Evolutionary conservation across 768 basidiomycete genomes (phyloP).

Genomic region (Suillus cothurnatus): DNA sequence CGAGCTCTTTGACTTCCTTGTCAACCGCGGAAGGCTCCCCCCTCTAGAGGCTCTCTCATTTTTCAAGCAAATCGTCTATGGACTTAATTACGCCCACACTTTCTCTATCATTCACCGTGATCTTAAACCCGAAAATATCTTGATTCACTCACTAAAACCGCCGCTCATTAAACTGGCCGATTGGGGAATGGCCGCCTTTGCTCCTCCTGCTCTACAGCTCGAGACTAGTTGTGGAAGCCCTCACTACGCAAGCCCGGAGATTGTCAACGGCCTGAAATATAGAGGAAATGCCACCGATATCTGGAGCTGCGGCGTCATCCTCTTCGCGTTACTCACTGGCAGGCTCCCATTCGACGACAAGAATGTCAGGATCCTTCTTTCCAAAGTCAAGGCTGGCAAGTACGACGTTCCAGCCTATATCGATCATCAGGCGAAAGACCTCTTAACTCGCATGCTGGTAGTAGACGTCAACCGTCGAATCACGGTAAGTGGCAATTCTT

Average conservation of each 20-base stretch:
- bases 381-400: constrained; percentile 85
- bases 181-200: constrained; percentile 98
- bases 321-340: constrained; percentile 88
- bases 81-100: constrained; percentile 94
- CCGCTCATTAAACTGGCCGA: constrained; percentile 95
- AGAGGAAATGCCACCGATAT: constrained; percentile 90
- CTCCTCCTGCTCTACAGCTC: constrained; percentile 79
- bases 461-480: constrained; percentile 82
- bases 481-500: constrained; percentile 52
- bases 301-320: constrained; percentile 95
- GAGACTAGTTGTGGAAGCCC: constrained; percentile 97
- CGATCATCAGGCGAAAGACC: constrained; percentile 81
- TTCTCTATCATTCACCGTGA: constrained; percentile 99
- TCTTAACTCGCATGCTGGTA: constrained; percentile 85
- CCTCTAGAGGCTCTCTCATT: constrained; percentile 83
- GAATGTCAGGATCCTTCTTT: constrained; percentile 72
- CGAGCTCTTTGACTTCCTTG: constrained; percentile 95
- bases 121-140: constrained; percentile 96
- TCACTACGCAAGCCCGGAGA: constrained; percentile 96
- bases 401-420: constrained; percentile 84
- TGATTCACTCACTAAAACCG: constrained; percentile 80
- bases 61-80: constrained; percentile 95
- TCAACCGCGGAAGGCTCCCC: constrained; percentile 81
- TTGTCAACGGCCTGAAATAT: constrained; percentile 89
- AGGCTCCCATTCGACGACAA: constrained; percentile 94